These are phyloP conservation scores for Scutellaria minor DNA, from an alignment of 257 asterid genomes.

Conservation along the genomic window DNA sequence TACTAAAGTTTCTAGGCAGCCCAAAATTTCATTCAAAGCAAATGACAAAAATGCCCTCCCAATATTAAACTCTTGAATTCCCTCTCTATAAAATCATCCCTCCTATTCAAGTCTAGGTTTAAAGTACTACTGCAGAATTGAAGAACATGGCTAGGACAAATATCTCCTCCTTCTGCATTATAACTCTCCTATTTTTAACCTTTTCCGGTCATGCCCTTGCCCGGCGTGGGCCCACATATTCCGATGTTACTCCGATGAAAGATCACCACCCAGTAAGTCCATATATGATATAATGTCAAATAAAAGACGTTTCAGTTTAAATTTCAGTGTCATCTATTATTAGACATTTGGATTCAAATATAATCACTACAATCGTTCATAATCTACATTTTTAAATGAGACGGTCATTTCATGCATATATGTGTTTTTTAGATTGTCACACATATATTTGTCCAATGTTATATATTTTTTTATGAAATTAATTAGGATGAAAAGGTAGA, in stretches of 20 bases:
- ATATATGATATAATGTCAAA: too few species aligned
- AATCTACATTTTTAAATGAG: too few species aligned
- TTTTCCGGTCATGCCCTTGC: conserved; percentile 36
- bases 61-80: not conserved
- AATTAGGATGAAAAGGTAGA: conserved; percentile 40
- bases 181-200: conserved; percentile 42
- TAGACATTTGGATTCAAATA: too few species aligned
- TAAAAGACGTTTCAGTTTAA: too few species aligned
- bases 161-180: conserved; percentile 40
- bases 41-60: conserved; percentile 38
- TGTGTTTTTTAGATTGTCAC: too few species aligned
- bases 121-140: not conserved
- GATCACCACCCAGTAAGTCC: conserved; percentile 37
- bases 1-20: not conserved
- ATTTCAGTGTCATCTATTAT: too few species aligned
- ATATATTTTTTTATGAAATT: not conserved
- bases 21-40: not conserved
- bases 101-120: not conserved
- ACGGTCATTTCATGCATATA: too few species aligned
- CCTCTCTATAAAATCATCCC: conserved; percentile 15
- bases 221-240: conserved; percentile 41
- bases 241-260: conserved; percentile 55
- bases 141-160: conserved; percentile 59
- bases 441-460: not conserved
- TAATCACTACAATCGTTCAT: too few species aligned